These are phyloP conservation scores for Cordyceps fumosorosea DNA, from an alignment of 2,329 filamentous ascomycete species.

Conservation along the genomic window DNA sequence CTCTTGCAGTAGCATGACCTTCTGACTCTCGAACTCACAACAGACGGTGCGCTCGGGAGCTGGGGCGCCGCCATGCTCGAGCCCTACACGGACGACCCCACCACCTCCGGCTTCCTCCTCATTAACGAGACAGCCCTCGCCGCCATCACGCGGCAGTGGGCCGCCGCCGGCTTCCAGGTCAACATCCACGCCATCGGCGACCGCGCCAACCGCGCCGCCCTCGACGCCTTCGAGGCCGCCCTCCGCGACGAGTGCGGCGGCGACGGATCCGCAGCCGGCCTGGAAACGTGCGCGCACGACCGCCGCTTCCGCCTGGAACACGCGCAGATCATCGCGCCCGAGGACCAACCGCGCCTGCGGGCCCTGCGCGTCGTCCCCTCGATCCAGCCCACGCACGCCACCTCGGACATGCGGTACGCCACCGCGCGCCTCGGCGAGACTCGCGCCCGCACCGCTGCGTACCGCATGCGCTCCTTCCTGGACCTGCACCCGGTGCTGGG, in stretches of 20 bases:
- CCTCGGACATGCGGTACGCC: slow-evolving; percentile 64
- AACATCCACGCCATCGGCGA: slow-evolving; percentile 70
- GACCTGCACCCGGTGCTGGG: slow-evolving; percentile 51
- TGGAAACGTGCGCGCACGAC: slow-evolving; percentile 44
- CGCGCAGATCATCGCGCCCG: slow-evolving; percentile 61
- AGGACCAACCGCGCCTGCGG: slow-evolving; percentile 54
- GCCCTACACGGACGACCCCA: slow-evolving; percentile 58
- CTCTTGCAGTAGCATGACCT: not conserved
- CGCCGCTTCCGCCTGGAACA: slow-evolving; percentile 64
- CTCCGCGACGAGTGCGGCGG: slow-evolving; percentile 48
- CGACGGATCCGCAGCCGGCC: slow-evolving; percentile 18
- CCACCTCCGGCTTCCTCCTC: slow-evolving; percentile 57
- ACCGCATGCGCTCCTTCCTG: slow-evolving; percentile 59
- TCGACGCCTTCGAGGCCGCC: slow-evolving; percentile 55
- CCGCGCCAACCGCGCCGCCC: slow-evolving; percentile 56
- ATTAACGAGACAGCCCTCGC: slow-evolving; percentile 56
- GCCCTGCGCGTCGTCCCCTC: slow-evolving; percentile 58
- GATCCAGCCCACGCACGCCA: slow-evolving; percentile 66
- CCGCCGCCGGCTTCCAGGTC: slow-evolving; percentile 56
- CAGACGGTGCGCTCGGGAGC: slow-evolving; percentile 63
- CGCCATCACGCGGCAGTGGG: slow-evolving; percentile 50
- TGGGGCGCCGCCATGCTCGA: slow-evolving; percentile 69
- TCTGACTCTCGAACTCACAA: not conserved
- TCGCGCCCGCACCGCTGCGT: slow-evolving; percentile 51
- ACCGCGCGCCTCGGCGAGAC: slow-evolving; percentile 49